Percentiles rank a stretch among this genome's conserved stretches.
Conservation (phyloP, 306 rosid species). For the Dryas drummondii region DNA sequence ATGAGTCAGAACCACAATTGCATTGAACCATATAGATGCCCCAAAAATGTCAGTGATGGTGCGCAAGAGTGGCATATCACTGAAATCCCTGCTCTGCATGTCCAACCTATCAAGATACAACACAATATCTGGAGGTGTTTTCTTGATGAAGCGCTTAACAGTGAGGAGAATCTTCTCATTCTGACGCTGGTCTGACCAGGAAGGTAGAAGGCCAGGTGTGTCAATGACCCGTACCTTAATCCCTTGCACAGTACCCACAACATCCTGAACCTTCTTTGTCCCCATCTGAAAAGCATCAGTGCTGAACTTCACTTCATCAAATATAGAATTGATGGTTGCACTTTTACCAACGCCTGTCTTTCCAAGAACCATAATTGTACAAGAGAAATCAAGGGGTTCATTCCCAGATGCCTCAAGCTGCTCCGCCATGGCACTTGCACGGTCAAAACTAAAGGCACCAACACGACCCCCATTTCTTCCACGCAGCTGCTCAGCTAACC, state of each 20-base stretch:
- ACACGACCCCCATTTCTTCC: slow-evolving; percentile 98
- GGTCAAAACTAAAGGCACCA: slow-evolving; percentile 97
- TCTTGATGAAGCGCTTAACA: slow-evolving; percentile 76
- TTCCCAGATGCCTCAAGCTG: slow-evolving; percentile 95
- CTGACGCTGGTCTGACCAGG: slow-evolving; percentile 81
- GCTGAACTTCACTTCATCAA: slow-evolving; percentile 82
- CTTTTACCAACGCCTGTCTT: slow-evolving; percentile 97
- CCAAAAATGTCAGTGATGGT: slow-evolving; percentile 92
- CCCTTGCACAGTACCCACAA: slow-evolving; percentile 93
- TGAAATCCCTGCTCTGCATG: slow-evolving; percentile 87
- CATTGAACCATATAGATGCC: slow-evolving; percentile 96
- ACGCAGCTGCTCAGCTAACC: slow-evolving; percentile 93
- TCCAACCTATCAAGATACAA: slow-evolving; percentile 93
- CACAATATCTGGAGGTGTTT: slow-evolving; percentile 94
- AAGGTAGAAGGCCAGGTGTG: slow-evolving; percentile 93
- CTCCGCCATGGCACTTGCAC: slow-evolving; percentile 98
- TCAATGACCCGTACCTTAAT: slow-evolving; percentile 92
- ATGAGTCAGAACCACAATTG: slow-evolving; percentile 93
- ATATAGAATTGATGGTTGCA: slow-evolving; percentile 96
- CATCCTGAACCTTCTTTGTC: slow-evolving; percentile 95
- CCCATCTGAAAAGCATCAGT: slow-evolving; percentile 91
- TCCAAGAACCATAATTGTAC: slow-evolving; percentile 97
- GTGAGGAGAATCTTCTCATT: slow-evolving; percentile 88
- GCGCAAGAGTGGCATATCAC: slow-evolving; percentile 94
- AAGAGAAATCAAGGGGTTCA: slow-evolving; percentile 92